Base-by-base conservation (phyloP, 495 filamentous ascomycete species). In the Pyrenopolyporus hunteri region DNA sequence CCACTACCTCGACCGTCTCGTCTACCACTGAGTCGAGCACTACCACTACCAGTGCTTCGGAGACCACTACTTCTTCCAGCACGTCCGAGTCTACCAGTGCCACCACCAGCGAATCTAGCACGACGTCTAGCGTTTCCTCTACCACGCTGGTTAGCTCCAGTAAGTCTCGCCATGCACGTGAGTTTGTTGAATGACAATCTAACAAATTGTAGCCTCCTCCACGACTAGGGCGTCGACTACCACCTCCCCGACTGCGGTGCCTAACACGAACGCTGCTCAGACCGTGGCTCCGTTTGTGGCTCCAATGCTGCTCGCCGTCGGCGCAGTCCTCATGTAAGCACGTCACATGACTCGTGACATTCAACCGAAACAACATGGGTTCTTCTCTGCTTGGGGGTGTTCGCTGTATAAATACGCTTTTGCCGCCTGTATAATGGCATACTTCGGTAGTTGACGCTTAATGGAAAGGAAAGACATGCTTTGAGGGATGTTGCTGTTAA, bases 251-350 rank as follows among this genome's bases (percentile, higher is more conserved):
- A 63, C 59, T 3, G 40, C n/a, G 19, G 16, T 35, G 45, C 64
- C 69, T 47, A 60, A 69, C 59, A 64, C 59, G 48, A 70, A 66
- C 39, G 66, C 58, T 32, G 69, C 66, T 60, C 49, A 51, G 57
- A 59, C 60, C 25, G 54, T 57, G 16, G 63, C 66, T 53, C 63
- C 69, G 48, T 48, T 71, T 50, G 61, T 64, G 55, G 65, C 62
- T 0, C 63, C 66, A 3, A 29, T 71, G 56, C 59, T 71, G 23
- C 57, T 68, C 17, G 32, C 63, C 14, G 45, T 71, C 23, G 69
- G 63, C 14, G 63, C 60, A n/a, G 59, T 54, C 26, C 55, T 71
- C 37, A 42, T 69, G 19, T 71, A 69, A 59, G 29, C 36, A 14
- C 26, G 11, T 37, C 4, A 25, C 29, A 40, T 48, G 37, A 37